These are phyloP conservation scores for Inonotus obliquus DNA, from an alignment of 1,284 basidiomycete genomes.

Conservation along the genomic window DNA sequence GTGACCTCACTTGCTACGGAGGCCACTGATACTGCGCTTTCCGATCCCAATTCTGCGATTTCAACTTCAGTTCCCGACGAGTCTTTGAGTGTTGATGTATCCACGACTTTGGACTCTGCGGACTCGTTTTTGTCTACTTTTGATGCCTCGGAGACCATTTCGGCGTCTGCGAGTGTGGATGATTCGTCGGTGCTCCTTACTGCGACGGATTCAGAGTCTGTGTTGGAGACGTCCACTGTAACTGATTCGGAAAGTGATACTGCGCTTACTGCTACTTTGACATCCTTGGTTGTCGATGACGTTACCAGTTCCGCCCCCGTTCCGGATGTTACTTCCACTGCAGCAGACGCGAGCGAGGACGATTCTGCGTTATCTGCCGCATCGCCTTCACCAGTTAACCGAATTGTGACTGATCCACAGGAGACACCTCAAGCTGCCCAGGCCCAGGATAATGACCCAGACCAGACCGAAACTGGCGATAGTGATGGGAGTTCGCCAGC, in stretches of 20 bases:
- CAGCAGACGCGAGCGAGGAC: background rate
- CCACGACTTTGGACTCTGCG: background rate
- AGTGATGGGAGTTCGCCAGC: too few relatives aligned
- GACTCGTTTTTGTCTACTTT: background rate
- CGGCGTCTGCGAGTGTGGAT: background rate
- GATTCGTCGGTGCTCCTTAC: background rate
- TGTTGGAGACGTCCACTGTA: background rate
- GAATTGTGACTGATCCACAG: background rate
- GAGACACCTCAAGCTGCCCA: background rate
- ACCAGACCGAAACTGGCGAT: too few relatives aligned
- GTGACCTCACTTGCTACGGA: background rate
- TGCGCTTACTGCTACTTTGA: background rate
- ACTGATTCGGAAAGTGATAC: background rate
- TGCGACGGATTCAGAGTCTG: background rate
- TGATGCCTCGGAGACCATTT: background rate
- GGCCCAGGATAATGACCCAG: too few relatives aligned
- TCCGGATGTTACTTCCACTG: background rate
- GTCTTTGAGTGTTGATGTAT: background rate
- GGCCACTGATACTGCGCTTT: background rate
- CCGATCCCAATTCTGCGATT: background rate
- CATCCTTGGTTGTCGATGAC: background rate
- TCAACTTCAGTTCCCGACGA: background rate
- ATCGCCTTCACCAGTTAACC: background rate
- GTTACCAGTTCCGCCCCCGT: background rate
- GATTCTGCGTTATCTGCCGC: background rate